Evolutionary conservation across 2,329 filamentous ascomycete genomes (phyloP).

Genomic region (Fusarium lateritium): DNA sequence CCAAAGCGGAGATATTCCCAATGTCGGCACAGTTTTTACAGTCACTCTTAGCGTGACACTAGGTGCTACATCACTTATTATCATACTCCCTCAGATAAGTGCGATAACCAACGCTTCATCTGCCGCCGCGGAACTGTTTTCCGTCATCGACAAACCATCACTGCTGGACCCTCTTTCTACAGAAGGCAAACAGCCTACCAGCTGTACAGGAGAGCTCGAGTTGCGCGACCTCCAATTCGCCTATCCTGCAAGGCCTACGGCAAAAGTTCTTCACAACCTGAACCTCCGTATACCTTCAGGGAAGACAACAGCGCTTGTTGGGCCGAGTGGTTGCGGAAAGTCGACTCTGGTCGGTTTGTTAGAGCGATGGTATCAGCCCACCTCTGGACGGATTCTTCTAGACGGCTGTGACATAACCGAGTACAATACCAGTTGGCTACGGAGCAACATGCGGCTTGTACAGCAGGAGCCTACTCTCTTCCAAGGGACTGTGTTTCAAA

Average conservation of each 20-base stretch:
- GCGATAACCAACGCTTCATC: neutral
- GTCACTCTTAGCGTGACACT: neutral
- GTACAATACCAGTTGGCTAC: slow-evolving; percentile 51
- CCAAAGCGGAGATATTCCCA: neutral
- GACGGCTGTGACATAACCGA: slow-evolving; percentile 47
- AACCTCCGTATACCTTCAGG: slow-evolving; percentile 68
- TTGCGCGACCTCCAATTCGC: neutral
- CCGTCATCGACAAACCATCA: neutral
- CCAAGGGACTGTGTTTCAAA: slow-evolving; percentile 62
- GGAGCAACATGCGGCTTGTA: slow-evolving; percentile 52
- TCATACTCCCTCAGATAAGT: neutral
- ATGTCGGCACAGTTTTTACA: slow-evolving; percentile 1
- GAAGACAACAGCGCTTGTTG: slow-evolving; percentile 77
- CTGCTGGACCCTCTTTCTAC: neutral
- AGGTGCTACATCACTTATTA: neutral
- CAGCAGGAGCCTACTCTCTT: slow-evolving; percentile 57
- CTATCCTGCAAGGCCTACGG: neutral
- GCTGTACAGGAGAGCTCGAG: neutral
- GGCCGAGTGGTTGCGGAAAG: slow-evolving; percentile 76
- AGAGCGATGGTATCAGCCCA: slow-evolving; percentile 72
- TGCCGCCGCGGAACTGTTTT: slow-evolving; percentile 51
- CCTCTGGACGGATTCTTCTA: slow-evolving; percentile 47
- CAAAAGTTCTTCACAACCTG: slow-evolving; percentile 47
- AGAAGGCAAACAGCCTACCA: neutral
- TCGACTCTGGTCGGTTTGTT: slow-evolving; percentile 77